Percentiles rank a stretch among this genome's conserved stretches.
Evolutionary conservation across 768 basidiomycete genomes (phyloP).

Genomic region (Lactarius pseudohatsudake): DNA sequence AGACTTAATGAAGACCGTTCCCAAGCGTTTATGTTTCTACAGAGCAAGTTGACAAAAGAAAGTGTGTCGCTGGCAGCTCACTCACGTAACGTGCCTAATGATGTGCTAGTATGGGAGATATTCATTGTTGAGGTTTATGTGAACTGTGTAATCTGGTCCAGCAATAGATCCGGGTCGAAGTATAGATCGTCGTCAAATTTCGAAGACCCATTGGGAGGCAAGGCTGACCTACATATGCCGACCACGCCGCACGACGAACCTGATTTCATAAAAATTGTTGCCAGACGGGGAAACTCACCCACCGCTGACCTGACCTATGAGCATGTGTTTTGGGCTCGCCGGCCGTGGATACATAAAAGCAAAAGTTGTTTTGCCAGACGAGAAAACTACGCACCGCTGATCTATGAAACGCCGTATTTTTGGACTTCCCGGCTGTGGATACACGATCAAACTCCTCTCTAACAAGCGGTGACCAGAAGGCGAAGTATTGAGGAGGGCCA

Average conservation of each 20-base stretch:
- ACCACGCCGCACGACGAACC: neutral
- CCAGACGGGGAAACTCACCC: too few species aligned
- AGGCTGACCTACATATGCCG: neutral
- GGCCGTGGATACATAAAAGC: too few species aligned
- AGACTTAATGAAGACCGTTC: slow-evolving; percentile 53
- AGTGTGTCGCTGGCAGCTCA: slow-evolving; percentile 15
- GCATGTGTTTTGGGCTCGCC: too few species aligned
- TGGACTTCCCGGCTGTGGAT: slow-evolving; percentile 9
- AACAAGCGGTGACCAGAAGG: neutral
- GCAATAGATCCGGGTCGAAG: neutral
- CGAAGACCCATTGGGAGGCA: neutral
- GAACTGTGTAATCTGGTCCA: slow-evolving; percentile 50
- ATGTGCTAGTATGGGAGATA: slow-evolving; percentile 89
- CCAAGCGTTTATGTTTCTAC: slow-evolving; percentile 82
- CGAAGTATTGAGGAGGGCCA: neutral
- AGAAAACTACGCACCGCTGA: neutral
- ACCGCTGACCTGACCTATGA: too few species aligned
- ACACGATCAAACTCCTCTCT: slow-evolving; percentile 14
- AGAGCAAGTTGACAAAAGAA: slow-evolving; percentile 2
- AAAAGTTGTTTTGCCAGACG: neutral
- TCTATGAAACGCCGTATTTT: slow-evolving; percentile 14
- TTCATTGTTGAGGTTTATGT: slow-evolving; percentile 86
- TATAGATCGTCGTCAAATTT: neutral
- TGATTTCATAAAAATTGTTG: neutral
- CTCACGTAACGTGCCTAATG: slow-evolving; percentile 90